phyloP scores from a whole-genome alignment of 2,329 filamentous ascomycete species.

The Gliomastix tumulicola region DNA sequence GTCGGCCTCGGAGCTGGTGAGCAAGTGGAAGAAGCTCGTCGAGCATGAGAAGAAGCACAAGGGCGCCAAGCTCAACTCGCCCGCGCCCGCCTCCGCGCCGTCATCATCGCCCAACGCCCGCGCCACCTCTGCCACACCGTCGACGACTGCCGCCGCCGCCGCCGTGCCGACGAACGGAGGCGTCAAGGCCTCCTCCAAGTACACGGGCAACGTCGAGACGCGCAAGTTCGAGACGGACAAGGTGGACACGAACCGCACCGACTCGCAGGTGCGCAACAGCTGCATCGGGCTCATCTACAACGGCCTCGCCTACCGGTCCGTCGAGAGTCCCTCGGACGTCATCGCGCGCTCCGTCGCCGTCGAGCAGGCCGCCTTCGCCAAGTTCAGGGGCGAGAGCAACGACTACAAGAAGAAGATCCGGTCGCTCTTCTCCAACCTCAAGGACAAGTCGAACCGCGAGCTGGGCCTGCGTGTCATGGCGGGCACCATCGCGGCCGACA shows the following conservation, averaged over 20 bases:
- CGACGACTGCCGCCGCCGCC: conserved; percentile 4
- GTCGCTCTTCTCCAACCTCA: conserved; percentile 89
- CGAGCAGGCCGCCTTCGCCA: conserved; percentile 67
- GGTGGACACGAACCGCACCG: conserved; percentile 70
- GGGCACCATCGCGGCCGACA: conserved; percentile 63
- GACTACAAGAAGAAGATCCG: conserved; percentile 86
- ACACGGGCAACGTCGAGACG: conserved; percentile 65
- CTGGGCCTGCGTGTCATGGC: conserved; percentile 70
- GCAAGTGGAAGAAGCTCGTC: conserved; percentile 79
- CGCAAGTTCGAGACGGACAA: conserved; percentile 77
- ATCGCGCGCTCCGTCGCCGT: conserved; percentile 74
- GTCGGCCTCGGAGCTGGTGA: conserved; percentile 74
- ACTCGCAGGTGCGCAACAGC: conserved; percentile 67
- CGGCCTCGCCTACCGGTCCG: conserved; percentile 66
- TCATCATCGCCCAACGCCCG: conserved; percentile 34
- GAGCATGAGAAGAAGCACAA: conserved; percentile 53
- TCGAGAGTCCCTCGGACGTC: conserved; percentile 63
- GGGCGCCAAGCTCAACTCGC: conserved; percentile 31
- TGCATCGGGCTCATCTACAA: conserved; percentile 93
- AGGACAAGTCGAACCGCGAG: conserved; percentile 78
- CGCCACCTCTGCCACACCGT: conserved; percentile 5
- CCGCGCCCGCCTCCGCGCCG: conserved; percentile 48
- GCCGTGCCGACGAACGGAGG: conserved; percentile 16
- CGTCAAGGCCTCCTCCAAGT: conserved; percentile 31
- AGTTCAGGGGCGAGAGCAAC: conserved; percentile 62